phyloP scores from a whole-genome alignment of 306 rosid genomes.

The Cicer cuneatum region DNA sequence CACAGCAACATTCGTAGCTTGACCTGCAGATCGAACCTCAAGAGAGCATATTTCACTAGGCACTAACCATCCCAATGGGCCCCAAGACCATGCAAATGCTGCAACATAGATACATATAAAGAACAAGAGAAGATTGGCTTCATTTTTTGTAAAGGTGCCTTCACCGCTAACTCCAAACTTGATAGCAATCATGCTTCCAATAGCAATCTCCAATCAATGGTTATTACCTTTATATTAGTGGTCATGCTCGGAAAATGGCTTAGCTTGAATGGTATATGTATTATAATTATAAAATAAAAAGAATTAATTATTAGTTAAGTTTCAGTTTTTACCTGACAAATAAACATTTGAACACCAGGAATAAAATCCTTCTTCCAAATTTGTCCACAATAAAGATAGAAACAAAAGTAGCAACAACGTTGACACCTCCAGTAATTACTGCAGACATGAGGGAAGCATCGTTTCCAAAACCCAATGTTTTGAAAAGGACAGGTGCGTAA shows the following conservation, averaged over 20 bases:
- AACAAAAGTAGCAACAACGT: background rate
- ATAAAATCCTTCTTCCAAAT: conserved; percentile 15
- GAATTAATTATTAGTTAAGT: background rate
- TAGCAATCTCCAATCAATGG: conserved; percentile 6
- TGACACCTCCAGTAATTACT: background rate
- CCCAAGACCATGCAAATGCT: conserved; percentile 13
- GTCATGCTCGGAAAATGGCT: background rate
- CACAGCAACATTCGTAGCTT: conserved; percentile 46
- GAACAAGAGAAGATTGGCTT: conserved; percentile 43
- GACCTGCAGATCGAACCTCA: conserved; percentile 5
- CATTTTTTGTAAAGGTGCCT: conserved; percentile 39
- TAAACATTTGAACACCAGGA: conserved; percentile 3
- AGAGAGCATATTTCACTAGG: conserved; percentile 11
- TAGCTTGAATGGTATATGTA: background rate
- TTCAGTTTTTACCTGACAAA: background rate
- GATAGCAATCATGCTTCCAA: conserved; percentile 45
- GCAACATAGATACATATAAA: conserved; percentile 48
- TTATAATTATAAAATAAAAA: background rate
- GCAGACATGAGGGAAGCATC: background rate
- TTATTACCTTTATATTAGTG: background rate
- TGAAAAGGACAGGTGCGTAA: conserved; percentile 7
- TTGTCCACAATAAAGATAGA: background rate
- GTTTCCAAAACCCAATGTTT: background rate
- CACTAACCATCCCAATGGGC: background rate
- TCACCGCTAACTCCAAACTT: conserved; percentile 49